A percentile compares a stretch with the other conserved stretches of the same genome.
Evolutionary conservation across 805 yeast genomes (phyloP).

Genomic region (Metschnikowia bowlesiae): DNA sequence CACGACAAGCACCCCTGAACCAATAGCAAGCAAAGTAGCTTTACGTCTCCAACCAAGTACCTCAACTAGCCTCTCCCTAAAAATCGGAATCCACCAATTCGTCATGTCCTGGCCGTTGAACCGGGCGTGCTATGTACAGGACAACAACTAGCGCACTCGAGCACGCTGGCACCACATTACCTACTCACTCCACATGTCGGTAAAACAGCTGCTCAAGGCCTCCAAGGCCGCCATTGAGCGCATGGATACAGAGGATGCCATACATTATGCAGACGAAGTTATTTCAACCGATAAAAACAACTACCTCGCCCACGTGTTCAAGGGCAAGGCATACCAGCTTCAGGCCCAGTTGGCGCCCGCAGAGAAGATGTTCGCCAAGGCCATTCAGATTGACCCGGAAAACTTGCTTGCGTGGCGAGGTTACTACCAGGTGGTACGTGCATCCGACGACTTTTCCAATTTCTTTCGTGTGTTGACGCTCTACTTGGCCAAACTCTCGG

Average conservation of each 20-base stretch:
- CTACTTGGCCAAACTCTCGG: conserved; percentile 38
- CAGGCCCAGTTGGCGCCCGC: conserved; percentile 39
- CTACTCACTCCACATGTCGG: conserved; percentile 15
- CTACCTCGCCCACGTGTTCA: conserved; percentile 64
- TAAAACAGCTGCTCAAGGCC: conserved; percentile 29
- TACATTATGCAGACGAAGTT: conserved; percentile 52
- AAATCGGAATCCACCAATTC: no score
- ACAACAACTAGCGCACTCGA: not conserved
- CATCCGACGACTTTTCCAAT: conserved; percentile 31
- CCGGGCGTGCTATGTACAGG: not conserved
- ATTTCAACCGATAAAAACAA: conserved; percentile 51
- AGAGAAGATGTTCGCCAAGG: conserved; percentile 40
- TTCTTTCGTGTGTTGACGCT: conserved; percentile 48
- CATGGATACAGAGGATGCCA: conserved; percentile 59
- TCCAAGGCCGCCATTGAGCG: conserved; percentile 47
- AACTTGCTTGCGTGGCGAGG: conserved; percentile 82
- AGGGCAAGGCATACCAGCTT: conserved; percentile 64
- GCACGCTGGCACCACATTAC: not conserved
- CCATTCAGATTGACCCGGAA: conserved; percentile 46
- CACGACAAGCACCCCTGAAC: no score
- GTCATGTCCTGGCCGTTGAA: not conserved
- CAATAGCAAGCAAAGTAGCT: no score
- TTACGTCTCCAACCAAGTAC: no score
- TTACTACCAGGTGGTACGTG: conserved; percentile 43
- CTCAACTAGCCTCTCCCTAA: no score